phyloP scores from a whole-genome alignment of 139 green algal species.

The Monoraphidium neglectum region DNA sequence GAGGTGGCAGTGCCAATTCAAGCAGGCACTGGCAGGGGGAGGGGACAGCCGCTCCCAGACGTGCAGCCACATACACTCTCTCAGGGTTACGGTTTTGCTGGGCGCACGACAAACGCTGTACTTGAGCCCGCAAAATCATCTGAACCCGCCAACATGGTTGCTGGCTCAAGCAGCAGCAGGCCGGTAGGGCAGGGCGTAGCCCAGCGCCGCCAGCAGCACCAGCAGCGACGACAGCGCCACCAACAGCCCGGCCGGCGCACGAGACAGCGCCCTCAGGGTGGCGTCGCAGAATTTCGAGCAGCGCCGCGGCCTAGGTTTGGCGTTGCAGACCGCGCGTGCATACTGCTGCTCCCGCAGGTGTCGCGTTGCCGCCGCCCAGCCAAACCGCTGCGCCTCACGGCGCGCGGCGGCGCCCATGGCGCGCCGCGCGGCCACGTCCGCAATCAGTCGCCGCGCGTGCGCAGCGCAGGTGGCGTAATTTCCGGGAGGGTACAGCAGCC shows the following conservation, averaged over 20 bases:
- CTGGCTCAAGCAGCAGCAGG: too few relatives aligned
- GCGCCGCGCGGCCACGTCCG: conserved; percentile 28
- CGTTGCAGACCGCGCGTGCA: conserved; percentile 52
- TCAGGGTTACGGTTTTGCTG: too few relatives aligned
- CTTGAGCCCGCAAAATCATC: too few relatives aligned
- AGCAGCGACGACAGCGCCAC: not conserved
- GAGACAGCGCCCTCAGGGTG: conserved; percentile 6
- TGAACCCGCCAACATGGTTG: too few relatives aligned
- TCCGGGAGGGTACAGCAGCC: conserved; percentile 36
- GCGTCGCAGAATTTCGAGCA: conserved; percentile 35
- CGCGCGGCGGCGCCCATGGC: conserved; percentile 30
- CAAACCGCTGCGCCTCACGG: conserved; percentile 46
- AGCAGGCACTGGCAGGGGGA: too few relatives aligned
- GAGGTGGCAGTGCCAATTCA: too few relatives aligned
- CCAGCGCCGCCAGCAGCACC: conserved; percentile 12
- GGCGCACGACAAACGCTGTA: too few relatives aligned
- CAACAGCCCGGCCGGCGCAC: not conserved
- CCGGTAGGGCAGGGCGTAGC: conserved; percentile 31
- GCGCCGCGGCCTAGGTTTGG: conserved; percentile 29
- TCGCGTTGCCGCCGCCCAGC: conserved; percentile 61
- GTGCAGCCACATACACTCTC: too few relatives aligned
- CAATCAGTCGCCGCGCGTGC: conserved; percentile 20
- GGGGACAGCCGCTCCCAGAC: too few relatives aligned
- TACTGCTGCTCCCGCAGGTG: conserved; percentile 67
- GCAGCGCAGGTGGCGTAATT: conserved; percentile 16